Evolutionary conservation across 2,329 filamentous ascomycete species (phyloP), one percentile per base, ranked within the genome.

Genomic region (Monilinia polystroma): DNA sequence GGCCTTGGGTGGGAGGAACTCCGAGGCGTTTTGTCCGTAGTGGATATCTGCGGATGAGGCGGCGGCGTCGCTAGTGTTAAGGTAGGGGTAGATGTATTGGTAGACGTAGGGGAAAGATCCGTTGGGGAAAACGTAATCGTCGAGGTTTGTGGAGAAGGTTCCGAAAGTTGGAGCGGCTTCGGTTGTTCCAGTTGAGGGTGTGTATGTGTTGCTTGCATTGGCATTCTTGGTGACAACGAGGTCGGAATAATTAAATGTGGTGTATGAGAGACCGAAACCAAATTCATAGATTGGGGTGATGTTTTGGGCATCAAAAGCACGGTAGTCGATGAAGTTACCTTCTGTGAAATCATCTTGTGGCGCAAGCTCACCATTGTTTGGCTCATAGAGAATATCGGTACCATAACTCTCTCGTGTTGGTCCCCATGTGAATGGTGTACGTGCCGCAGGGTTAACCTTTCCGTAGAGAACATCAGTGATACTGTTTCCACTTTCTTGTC

Each of bases 381-480:
- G 85, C 74, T 85, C 76, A 67, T 82, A 77, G 11, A 76, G 66
- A 58, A 76, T 16, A 58, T 76, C 74, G 77, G 84, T 41, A 76
- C 86, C 87, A 63, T 76, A 77, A 59, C 66, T 68, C 32, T 75
- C 77, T 20, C 83, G 84, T 2, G 85, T 85, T 49, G 83, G 81
- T 16, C 90, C 92, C 83, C 92, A 90, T 4, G 92, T 95, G 78
- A 96, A 96, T 4, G 90, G 89, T 0, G 90, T 85, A 70, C 92
- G 90, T 62, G 86, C 93, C 38, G 86, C 86, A 1, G 92, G 92
- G 79, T 92, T 93, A 69, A 89, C 85, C 68, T 84, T 85, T 54
- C 93, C 92, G 77, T 93, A 96, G 14, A 97, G 85, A n/a, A 96
- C 84, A 72, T 96, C 91, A 14, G 86, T 85, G 65, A 96, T 86